Base-by-base conservation (phyloP, 2,329 filamentous ascomycete genomes). In the Atkinsonella hypoxylon region DNA sequence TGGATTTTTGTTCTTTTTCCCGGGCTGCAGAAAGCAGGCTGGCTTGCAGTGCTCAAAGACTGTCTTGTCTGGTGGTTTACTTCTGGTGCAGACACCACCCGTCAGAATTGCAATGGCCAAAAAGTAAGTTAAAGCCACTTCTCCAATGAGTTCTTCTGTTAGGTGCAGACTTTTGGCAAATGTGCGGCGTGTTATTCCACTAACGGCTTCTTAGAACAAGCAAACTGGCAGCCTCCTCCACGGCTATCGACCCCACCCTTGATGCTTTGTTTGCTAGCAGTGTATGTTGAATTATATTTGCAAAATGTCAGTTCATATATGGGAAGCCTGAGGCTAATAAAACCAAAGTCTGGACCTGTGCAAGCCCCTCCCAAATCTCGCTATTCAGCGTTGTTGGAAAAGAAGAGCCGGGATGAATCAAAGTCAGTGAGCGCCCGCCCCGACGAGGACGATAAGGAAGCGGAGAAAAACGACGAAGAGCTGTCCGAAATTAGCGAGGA, bases 211-310 rank as follows among this genome's bases (percentile, higher is more conserved):
- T 31, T 56, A 67, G 66, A 61, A 59, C 62, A 10, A 51, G 48
- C 44, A 58, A 60, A 51, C 58, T 79, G 53, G 57, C 65, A 48
- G 72, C 70, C 54, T 67, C 73, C 36, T 67, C 70, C 51, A 78
- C 78, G 64, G 73, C 75, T 53, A 72, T 89, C 53, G 85, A 89
- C 71, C 83, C 85, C 64, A 70, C 75, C 51, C 72, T 89, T 57
- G 75, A 82, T 60, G 81, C 83, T 54, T 74, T 89, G 39, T 89
- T 89, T 68, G 76, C 82, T 51, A 72, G 76, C 51, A 89, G 85
- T 72, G 85, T 88, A 76, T 70, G 82, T 76, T 32, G 22, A 18
- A 20, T 17, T 34, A 34, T 13, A n/a, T 17, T 26, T 26, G 7
- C 11, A 36, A 17, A 30, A 4, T 17, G 18, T 4, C 26, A 5